Evolutionary conservation across 352 stramenopile genomes (phyloP).

Genomic region (Phytophthora hibernalis): DNA sequence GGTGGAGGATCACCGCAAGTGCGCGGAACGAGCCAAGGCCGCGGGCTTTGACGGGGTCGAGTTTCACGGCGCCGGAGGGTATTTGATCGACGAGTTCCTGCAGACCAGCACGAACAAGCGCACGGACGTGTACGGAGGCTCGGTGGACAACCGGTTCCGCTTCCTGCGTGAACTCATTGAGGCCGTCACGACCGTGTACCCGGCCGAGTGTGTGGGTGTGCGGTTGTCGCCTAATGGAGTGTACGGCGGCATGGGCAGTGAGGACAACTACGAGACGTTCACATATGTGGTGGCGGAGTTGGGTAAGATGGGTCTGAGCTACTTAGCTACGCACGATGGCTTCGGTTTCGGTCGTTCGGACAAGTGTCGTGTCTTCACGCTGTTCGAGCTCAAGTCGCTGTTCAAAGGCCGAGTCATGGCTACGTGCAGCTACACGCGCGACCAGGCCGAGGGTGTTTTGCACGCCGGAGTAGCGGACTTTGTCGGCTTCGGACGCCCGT

Average conservation of each 20-base stretch:
- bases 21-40: conserved; percentile 59
- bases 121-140: conserved; percentile 85
- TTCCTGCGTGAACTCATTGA: conserved; percentile 77
- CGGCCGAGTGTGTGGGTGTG: conserved; percentile 32
- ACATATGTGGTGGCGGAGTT: conserved; percentile 44
- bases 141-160: conserved; percentile 75
- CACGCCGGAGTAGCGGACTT: conserved; percentile 40
- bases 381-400: conserved; percentile 39
- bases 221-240: conserved; percentile 46
- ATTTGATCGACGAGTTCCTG: conserved; percentile 92
- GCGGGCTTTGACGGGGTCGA: conserved; percentile 69
- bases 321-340: conserved; percentile 46
- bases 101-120: conserved; percentile 78
- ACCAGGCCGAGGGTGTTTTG: conserved; percentile 44
- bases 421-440: conserved; percentile 44
- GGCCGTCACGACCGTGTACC: conserved; percentile 44
- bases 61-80: conserved; percentile 89
- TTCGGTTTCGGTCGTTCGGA: conserved; percentile 44
- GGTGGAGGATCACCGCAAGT: conserved; percentile 71
- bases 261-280: conserved; percentile 56
- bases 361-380: conserved; percentile 34
- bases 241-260: conserved; percentile 43
- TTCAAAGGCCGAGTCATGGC: conserved; percentile 39
- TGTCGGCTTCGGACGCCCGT: conserved; percentile 40
- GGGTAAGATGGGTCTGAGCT: conserved; percentile 42